Evolutionary conservation across 2,329 filamentous ascomycete species (phyloP).

Genomic region (Aureobasidium mangrovei): DNA sequence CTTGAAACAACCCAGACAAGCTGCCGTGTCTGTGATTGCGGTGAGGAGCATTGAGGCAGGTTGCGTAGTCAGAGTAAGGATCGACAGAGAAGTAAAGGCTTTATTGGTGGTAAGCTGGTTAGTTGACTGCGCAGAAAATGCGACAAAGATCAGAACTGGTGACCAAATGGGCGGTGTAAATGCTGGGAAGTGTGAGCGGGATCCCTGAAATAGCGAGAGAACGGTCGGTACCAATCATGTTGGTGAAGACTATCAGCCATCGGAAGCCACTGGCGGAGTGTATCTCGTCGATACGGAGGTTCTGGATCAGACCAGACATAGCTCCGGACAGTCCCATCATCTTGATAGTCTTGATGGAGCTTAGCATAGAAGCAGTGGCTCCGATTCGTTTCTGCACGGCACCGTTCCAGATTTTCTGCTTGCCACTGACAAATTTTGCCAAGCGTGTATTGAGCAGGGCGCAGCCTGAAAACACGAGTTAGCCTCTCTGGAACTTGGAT

Average conservation of each 20-base stretch:
- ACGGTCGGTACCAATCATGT: neutral
- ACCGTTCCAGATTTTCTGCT: neutral
- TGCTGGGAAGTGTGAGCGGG: too few species aligned
- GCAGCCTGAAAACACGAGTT: neutral
- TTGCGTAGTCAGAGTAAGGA: neutral
- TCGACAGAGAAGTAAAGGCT: neutral
- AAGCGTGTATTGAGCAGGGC: neutral
- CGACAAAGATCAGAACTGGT: neutral
- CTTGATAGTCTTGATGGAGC: neutral
- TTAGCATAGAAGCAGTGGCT: neutral
- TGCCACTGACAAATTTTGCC: neutral
- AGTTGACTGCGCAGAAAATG: neutral
- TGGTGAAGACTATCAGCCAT: neutral
- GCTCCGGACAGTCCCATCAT: neutral
- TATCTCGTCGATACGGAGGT: neutral
- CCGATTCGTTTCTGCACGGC: neutral
- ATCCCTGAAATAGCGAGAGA: neutral
- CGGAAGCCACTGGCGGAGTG: neutral
- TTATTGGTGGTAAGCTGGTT: neutral
- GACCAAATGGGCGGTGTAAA: neutral
- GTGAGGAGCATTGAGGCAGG: neutral
- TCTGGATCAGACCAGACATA: neutral
- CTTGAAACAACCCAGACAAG: neutral
- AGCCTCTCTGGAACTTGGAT: neutral
- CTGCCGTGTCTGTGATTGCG: neutral